Conservation (phyloP, 306 rosid species). For the Vigna nakashimae region DNA sequence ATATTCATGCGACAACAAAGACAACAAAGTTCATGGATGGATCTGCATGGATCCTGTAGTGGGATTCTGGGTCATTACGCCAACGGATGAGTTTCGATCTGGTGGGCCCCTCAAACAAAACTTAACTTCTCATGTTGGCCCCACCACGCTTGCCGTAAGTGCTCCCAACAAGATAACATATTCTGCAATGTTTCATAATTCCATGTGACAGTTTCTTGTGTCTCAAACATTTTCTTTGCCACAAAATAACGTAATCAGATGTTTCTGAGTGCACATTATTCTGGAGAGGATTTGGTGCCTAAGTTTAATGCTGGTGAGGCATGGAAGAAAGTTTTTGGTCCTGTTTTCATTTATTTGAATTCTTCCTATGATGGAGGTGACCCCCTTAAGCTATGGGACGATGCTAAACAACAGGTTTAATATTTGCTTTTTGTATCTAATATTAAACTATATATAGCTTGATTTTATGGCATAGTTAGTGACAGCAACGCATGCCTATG, state of each 20-base stretch:
- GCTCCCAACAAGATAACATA: not conserved
- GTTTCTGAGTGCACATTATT: conserved; percentile 87
- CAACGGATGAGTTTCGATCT: conserved; percentile 78
- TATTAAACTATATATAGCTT: not conserved
- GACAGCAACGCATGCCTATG: not conserved
- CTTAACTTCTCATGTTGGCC: conserved; percentile 89
- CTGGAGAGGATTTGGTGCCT: conserved; percentile 79
- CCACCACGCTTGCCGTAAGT: conserved; percentile 81
- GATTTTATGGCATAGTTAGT: not conserved
- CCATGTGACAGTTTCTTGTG: not conserved
- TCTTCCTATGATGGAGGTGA: conserved; percentile 49
- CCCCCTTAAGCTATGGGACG: conserved; percentile 69
- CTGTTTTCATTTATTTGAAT: conserved; percentile 76
- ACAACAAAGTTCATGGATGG: conserved; percentile 90
- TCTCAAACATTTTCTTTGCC: not conserved
- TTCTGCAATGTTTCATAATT: not conserved
- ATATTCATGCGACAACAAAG: conserved; percentile 83
- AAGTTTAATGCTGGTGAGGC: conserved; percentile 68
- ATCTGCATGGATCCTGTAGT: conserved; percentile 61
- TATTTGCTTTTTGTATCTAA: not conserved
- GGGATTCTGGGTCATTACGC: conserved; percentile 82
- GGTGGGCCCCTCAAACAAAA: conserved; percentile 90
- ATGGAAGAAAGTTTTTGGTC: conserved; percentile 96
- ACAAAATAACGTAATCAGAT: conserved; percentile 55
- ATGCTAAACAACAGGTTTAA: conserved; percentile 80